These are phyloP conservation scores for Bonia amplexicaulis DNA, from an alignment of 176 grass and related monocot genomes.

Conservation along the genomic window DNA sequence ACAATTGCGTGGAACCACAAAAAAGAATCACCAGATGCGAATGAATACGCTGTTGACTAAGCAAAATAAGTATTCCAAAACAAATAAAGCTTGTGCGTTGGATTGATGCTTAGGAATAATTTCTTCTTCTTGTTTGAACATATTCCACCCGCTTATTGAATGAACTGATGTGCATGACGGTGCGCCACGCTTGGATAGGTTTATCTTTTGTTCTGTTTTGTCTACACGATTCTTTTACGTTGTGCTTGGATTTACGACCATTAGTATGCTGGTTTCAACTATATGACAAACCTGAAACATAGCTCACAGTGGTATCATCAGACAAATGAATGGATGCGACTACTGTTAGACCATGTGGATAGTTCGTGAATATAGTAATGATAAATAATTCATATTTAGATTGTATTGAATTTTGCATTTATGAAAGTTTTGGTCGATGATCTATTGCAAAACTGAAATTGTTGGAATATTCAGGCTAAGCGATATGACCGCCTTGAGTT, in stretches of 20 bases:
- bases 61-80: background rate
- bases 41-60: background rate
- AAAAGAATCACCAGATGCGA: background rate
- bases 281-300: background rate
- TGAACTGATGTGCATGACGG: fast-evolving
- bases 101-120: background rate
- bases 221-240: background rate
- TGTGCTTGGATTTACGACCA: background rate
- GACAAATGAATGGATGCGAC: background rate
- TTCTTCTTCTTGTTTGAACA: background rate
- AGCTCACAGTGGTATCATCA: too few species aligned
- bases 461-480: too few species aligned
- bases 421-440: too few species aligned
- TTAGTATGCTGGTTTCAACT: background rate
- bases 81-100: background rate
- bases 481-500: too few species aligned
- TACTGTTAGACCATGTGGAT: too few species aligned
- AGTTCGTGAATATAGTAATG: too few species aligned
- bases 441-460: too few species aligned
- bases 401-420: too few species aligned
- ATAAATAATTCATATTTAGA: too few species aligned
- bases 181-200: background rate
- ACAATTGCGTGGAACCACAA: background rate
- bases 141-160: background rate
- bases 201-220: background rate